Conservation (phyloP, 768 basidiomycete genomes). For the Infundibulicybe gibba region DNA sequence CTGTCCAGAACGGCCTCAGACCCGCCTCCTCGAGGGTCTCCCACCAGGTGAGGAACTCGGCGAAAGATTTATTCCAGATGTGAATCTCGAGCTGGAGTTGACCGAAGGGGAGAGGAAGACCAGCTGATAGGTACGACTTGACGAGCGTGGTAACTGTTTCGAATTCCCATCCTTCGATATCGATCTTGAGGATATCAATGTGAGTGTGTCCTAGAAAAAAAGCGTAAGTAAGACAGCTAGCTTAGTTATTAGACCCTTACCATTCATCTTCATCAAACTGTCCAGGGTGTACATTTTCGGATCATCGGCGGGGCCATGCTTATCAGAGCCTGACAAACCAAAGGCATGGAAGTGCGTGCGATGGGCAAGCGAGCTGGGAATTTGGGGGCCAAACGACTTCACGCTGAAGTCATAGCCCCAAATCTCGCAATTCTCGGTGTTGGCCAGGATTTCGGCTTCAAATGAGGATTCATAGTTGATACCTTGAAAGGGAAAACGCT, state of each 20-base stretch:
- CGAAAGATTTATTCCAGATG: conserved; percentile 42
- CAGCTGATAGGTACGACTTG: conserved; percentile 43
- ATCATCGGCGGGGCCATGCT: conserved; percentile 37
- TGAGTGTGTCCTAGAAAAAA: conserved; percentile 47
- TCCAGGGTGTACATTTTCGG: conserved; percentile 60
- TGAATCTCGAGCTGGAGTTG: conserved; percentile 74
- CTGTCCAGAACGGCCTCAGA: conserved; percentile 69
- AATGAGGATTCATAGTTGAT: conserved; percentile 64
- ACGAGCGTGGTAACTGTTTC: conserved; percentile 48
- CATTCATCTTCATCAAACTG: conserved; percentile 61
- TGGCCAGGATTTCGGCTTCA: conserved; percentile 53
- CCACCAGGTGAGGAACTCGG: conserved; percentile 66
- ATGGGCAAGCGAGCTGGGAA: conserved; percentile 18
- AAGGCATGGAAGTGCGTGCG: conserved; percentile 40
- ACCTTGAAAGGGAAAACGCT: conserved; percentile 15
- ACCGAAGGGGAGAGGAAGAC: conserved; percentile 58
- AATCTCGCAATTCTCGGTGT: conserved; percentile 47
- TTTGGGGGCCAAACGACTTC: conserved; percentile 41
- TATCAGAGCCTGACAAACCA: conserved; percentile 41
- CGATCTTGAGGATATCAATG: conserved; percentile 72
- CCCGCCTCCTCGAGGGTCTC: conserved; percentile 66
- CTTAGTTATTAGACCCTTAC: conserved; percentile 20
- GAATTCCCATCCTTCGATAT: conserved; percentile 70
- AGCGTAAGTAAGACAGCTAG: not conserved
- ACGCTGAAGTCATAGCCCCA: conserved; percentile 59